phyloP scores from a whole-genome alignment of 768 basidiomycete species.

The Erythrobasidium yunnanense region DNA sequence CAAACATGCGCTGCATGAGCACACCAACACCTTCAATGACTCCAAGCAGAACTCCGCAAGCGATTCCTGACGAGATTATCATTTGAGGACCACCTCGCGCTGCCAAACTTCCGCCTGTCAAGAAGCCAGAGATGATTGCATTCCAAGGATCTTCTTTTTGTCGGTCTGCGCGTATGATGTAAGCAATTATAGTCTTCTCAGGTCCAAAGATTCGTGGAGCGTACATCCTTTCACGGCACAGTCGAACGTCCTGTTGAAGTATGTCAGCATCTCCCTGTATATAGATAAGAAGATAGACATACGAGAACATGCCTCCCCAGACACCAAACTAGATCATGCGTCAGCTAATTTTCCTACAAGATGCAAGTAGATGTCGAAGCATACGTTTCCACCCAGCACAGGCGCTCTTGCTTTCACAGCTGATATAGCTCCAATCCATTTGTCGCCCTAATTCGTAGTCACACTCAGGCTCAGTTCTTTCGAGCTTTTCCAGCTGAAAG shows the following conservation, averaged over 20 bases:
- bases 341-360: not conserved
- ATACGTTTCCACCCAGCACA: slow-evolving; percentile 94
- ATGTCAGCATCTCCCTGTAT: not conserved
- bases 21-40: slow-evolving; percentile 81
- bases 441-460: slow-evolving; percentile 71
- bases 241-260: slow-evolving; percentile 58
- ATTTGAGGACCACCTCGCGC: slow-evolving; percentile 87
- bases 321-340: slow-evolving; percentile 40
- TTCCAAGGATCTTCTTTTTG: slow-evolving; percentile 75
- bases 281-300: not conserved
- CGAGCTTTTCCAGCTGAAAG: not conserved
- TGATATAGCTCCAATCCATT: slow-evolving; percentile 81
- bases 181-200: not conserved
- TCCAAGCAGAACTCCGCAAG: slow-evolving; percentile 89
- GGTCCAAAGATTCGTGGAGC: not conserved
- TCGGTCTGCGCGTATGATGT: slow-evolving; percentile 24
- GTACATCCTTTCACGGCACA: slow-evolving; percentile 69
- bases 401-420: slow-evolving; percentile 97
- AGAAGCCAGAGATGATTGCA: slow-evolving; percentile 92
- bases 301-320: slow-evolving; percentile 82
- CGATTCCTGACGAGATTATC: slow-evolving; percentile 81
- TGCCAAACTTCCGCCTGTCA: slow-evolving; percentile 94
- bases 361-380: not conserved
- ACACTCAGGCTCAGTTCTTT: not conserved
- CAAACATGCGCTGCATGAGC: slow-evolving; percentile 74